Evolutionary conservation across 306 rosid species (phyloP).

Genomic region (Rosa persica): DNA sequence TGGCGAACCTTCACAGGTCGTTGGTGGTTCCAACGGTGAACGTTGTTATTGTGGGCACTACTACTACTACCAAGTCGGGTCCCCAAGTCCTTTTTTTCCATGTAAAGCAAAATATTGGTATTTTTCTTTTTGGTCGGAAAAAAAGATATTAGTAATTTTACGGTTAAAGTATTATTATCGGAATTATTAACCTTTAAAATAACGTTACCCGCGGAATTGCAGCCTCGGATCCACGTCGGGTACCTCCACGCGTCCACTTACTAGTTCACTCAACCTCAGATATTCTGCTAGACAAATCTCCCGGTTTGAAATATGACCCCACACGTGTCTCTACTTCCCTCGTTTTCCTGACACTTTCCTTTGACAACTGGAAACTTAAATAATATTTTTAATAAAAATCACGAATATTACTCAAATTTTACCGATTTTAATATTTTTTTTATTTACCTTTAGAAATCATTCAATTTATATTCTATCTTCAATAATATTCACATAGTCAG

Average conservation of each 20-base stretch:
- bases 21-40: background rate
- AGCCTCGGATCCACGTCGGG: conserved; percentile 33
- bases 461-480: no score
- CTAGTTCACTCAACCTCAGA: conserved; percentile 18
- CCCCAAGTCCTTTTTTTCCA: background rate
- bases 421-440: no score
- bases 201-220: background rate
- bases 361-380: conserved; percentile 32
- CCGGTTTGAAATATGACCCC: conserved; percentile 51
- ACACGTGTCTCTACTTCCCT: conserved; percentile 46
- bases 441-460: no score
- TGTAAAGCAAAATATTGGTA: background rate
- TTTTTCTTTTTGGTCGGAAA: background rate
- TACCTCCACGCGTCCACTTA: conserved; percentile 37
- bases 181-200: background rate
- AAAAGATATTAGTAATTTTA: background rate
- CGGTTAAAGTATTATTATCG: background rate
- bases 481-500: no score
- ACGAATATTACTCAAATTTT: background rate
- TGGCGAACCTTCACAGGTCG: background rate
- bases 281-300: conserved; percentile 43
- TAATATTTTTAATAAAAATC: background rate
- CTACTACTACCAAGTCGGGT: background rate
- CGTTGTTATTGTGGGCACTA: background rate
- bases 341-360: conserved; percentile 37